phyloP scores from a whole-genome alignment of 805 yeast genomes.

The Torulaspora indica region DNA sequence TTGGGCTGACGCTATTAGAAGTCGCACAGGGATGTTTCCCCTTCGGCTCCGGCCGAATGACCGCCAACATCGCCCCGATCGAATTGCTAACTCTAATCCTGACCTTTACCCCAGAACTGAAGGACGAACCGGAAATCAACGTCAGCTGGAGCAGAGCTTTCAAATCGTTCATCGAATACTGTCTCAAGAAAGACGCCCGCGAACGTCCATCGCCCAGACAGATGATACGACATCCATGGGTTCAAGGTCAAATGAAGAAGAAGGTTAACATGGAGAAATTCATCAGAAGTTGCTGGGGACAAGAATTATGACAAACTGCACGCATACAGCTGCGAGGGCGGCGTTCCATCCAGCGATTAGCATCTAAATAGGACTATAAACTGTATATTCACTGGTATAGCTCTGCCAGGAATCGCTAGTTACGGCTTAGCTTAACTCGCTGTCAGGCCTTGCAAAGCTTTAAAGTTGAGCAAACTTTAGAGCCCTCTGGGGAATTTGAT shows the following conservation, averaged over 20 bases:
- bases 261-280: constrained; percentile 82
- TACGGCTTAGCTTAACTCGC: neutral
- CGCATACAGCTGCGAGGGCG: neutral
- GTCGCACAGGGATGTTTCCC: constrained; percentile 94
- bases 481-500: neutral
- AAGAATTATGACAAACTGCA: constrained; percentile 1
- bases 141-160: constrained; percentile 80
- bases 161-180: constrained; percentile 73
- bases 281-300: constrained; percentile 67
- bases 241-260: constrained; percentile 65
- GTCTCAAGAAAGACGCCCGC: constrained; percentile 72
- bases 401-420: neutral
- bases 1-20: constrained; percentile 86
- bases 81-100: constrained; percentile 79
- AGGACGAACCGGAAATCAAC: constrained; percentile 69
- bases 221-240: constrained; percentile 93
- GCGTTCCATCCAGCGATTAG: neutral
- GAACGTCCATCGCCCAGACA: constrained; percentile 90
- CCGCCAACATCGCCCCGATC: constrained; percentile 66
- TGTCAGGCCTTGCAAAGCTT: neutral
- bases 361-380: constrained; percentile 3
- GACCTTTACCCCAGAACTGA: constrained; percentile 72
- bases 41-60: constrained; percentile 45
- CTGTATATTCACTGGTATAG: neutral
- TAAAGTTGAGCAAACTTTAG: constrained; percentile 1